Evolutionary conservation across 768 basidiomycete species (phyloP).

Genomic region (Heimioporus sp.): DNA sequence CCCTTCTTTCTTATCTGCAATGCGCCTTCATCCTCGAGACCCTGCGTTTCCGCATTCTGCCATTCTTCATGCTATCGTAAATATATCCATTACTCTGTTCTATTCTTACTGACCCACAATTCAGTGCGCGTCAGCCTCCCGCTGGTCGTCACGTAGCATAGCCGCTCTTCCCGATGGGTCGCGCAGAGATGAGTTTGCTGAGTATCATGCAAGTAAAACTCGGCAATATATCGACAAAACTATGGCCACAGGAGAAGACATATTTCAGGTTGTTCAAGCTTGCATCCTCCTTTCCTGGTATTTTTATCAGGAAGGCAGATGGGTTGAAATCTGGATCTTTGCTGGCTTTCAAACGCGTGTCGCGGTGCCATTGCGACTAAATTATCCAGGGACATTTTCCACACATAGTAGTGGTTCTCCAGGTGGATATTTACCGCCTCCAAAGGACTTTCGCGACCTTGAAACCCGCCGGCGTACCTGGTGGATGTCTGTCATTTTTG

Average conservation of each 20-base stretch:
- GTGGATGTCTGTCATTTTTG: slow-evolving; percentile 91
- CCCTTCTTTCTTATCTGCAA: slow-evolving; percentile 73
- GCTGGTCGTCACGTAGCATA: slow-evolving; percentile 74
- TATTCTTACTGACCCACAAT: slow-evolving; percentile 7
- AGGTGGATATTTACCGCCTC: slow-evolving; percentile 77
- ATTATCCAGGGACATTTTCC: slow-evolving; percentile 83
- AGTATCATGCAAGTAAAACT: slow-evolving; percentile 86
- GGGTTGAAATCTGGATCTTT: slow-evolving; percentile 93
- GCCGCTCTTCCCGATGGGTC: slow-evolving; percentile 70
- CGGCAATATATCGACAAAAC: slow-evolving; percentile 84
- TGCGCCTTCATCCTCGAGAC: slow-evolving; percentile 78
- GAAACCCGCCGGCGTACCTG: slow-evolving; percentile 80
- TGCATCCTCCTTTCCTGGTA: slow-evolving; percentile 88
- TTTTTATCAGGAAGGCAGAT: slow-evolving; percentile 84
- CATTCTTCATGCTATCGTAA: slow-evolving; percentile 87
- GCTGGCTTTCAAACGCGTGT: slow-evolving; percentile 83
- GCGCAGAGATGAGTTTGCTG: slow-evolving; percentile 81
- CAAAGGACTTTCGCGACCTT: slow-evolving; percentile 70
- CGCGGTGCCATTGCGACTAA: slow-evolving; percentile 76
- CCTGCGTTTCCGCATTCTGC: slow-evolving; percentile 86
- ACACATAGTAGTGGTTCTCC: slow-evolving; percentile 66
- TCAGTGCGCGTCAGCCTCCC: slow-evolving; percentile 80
- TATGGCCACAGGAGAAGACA: slow-evolving; percentile 86
- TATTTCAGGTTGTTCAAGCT: slow-evolving; percentile 84
- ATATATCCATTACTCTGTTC: slow-evolving; percentile 15